phyloP scores from a whole-genome alignment of 2,329 filamentous ascomycete genomes.

The Aspergillus latus region DNA sequence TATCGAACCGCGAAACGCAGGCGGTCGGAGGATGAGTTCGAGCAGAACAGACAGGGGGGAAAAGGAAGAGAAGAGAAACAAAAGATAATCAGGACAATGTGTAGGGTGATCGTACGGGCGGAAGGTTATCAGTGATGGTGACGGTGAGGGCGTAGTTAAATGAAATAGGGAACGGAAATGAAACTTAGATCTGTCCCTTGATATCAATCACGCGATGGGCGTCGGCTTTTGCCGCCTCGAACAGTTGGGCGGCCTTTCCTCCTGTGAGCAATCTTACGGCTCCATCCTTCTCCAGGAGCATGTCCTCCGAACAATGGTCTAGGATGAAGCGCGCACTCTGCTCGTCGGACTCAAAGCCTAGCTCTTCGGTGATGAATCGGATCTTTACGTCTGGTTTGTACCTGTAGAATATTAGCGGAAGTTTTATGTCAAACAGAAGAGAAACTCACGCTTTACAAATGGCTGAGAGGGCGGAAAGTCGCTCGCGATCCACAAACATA shows the following conservation, averaged over 20 bases:
- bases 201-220: slow-evolving; percentile 91
- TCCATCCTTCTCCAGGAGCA: slow-evolving; percentile 75
- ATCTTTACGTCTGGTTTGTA: slow-evolving; percentile 90
- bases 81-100: background rate
- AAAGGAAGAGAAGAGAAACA: background rate
- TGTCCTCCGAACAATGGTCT: slow-evolving; percentile 70
- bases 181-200: slow-evolving; percentile 77
- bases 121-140: background rate
- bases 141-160: slow-evolving; percentile 6
- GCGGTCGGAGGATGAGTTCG: background rate
- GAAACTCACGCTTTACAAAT: slow-evolving; percentile 89
- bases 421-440: background rate
- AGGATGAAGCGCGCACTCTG: slow-evolving; percentile 89
- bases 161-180: slow-evolving; percentile 8
- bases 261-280: slow-evolving; percentile 71
- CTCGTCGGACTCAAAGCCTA: slow-evolving; percentile 89
- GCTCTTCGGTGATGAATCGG: slow-evolving; percentile 90
- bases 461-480: slow-evolving; percentile 82
- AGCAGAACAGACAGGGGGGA: background rate
- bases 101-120: background rate
- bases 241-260: slow-evolving; percentile 69
- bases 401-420: slow-evolving; percentile 59
- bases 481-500: slow-evolving; percentile 95
- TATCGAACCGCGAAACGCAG: slow-evolving; percentile 4
- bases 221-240: slow-evolving; percentile 69